These are phyloP conservation scores for Cyclocybe aegerita DNA, from an alignment of 768 basidiomycete species.

Conservation along the genomic window DNA sequence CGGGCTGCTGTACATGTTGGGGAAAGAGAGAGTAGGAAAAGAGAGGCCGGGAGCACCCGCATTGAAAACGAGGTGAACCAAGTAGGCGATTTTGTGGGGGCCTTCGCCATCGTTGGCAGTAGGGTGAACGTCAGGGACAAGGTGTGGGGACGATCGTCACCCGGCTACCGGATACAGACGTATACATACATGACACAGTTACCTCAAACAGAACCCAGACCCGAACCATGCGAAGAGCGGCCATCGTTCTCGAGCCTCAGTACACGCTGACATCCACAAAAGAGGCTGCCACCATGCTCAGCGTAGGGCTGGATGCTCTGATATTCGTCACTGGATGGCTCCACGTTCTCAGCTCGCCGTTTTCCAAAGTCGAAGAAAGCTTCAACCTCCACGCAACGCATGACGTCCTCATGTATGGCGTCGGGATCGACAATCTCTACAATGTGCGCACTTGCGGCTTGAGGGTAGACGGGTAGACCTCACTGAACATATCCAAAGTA, in stretches of 20 bases:
- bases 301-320: conserved; percentile 43
- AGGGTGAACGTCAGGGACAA: conserved; percentile 1
- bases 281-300: conserved; percentile 19
- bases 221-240: too few relatives aligned
- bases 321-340: conserved; percentile 52
- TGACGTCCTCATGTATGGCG: conserved; percentile 82
- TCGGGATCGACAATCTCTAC: conserved; percentile 35
- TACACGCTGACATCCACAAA: conserved; percentile 1
- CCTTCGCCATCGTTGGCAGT: conserved; percentile 6
- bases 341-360: conserved; percentile 80
- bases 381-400: conserved; percentile 93
- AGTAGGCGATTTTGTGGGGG: not conserved
- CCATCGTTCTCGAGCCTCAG: not conserved
- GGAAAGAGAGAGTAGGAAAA: conserved; percentile 7
- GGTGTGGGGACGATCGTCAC: not conserved
- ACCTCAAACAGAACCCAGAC: too few relatives aligned
- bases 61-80: conserved; percentile 1
- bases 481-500: conserved; percentile 48
- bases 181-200: not conserved
- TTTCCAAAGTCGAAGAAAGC: conserved; percentile 96
- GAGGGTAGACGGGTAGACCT: not conserved
- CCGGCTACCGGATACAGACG: not conserved
- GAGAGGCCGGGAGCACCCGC: conserved; percentile 11
- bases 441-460: conserved; percentile 41
- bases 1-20: conserved; percentile 8